Evolutionary conservation across 176 grass and related monocot species (phyloP).

Genomic region (Thalia dealbata): DNA sequence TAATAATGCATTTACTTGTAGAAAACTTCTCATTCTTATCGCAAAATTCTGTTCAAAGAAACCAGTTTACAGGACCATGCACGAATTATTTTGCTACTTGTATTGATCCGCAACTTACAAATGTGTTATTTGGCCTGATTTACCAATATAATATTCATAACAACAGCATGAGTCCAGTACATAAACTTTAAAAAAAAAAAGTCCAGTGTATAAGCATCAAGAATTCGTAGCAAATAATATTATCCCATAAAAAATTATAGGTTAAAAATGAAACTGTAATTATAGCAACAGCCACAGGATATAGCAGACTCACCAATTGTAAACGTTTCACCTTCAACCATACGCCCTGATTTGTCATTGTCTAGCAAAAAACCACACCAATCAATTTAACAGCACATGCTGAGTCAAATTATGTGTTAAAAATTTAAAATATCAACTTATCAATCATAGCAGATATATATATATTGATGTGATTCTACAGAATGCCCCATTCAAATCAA

Average conservation of each 20-base stretch:
- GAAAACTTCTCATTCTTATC: not conserved
- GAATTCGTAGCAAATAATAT: too few species aligned
- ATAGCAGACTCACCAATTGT: conserved; percentile 50
- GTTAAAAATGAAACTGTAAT: not conserved
- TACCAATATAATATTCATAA: not conserved
- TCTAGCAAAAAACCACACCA: conserved; percentile 27
- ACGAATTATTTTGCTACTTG: not conserved
- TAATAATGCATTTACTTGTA: not conserved
- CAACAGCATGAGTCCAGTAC: too few species aligned
- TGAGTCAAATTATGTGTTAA: not conserved
- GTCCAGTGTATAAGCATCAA: too few species aligned
- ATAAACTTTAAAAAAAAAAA: too few species aligned
- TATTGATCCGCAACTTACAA: not conserved
- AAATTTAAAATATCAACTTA: not conserved
- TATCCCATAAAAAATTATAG: too few species aligned
- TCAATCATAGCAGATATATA: not conserved
- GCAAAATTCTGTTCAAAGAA: not conserved
- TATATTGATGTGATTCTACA: not conserved
- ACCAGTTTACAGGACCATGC: not conserved
- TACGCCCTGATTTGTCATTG: conserved; percentile 55
- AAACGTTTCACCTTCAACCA: conserved; percentile 91
- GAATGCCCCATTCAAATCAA: not conserved
- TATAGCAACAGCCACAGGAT: not conserved
- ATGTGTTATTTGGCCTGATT: not conserved
- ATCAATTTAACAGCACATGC: not conserved